Evolutionary conservation across 768 basidiomycete species (phyloP), one percentile per base, ranked within the genome.

Genomic region (Thelephora aurantiotincta): DNA sequence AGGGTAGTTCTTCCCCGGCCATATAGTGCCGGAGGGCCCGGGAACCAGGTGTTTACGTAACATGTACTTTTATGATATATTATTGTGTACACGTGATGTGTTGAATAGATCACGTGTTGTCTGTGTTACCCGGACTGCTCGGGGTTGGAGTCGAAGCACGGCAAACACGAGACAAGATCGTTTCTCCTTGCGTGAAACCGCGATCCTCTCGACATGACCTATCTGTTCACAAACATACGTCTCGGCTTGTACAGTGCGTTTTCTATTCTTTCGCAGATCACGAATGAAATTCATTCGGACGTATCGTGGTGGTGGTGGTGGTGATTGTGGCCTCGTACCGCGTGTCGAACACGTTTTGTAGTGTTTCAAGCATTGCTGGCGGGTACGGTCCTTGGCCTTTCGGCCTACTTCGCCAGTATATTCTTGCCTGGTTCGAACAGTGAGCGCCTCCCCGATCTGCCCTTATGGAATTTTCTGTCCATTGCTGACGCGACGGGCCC

Each of bases 351-450:
- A 23, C 43, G 33, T n/a, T 43, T 33, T 16, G 18, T 42, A 35
- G 13, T 1, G 7, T 35, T 19, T 34, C 55, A 72, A 71, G 59
- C 71, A 37, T 49, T 67, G 45, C 58, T 71, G 49, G 60, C 65
- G 14, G 68, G 67, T 12, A 68, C 71, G 23, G 79, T 85, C 34
- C 71, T 89, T 3, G 86, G 86, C 9, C 59, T 89, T 19, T 67
- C 77, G 2, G 76, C 73, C 11, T 75, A 85, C 61, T 77, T 87
- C 54, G 82, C 79, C 1, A 69, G 49, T 44, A 59, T 79, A 41
- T 87, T 88, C 61, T 66, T 86, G 23, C 82, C 86, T 0, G 61
- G 68, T 42, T 60, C 79, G 20, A 76, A 78, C 58, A 67, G 86
- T 87, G 57, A 45, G 77, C 55, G 13, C 46, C 33, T 36, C 11